phyloP scores from a whole-genome alignment of 495 filamentous ascomycete species.

The Collariella sp. region DNA sequence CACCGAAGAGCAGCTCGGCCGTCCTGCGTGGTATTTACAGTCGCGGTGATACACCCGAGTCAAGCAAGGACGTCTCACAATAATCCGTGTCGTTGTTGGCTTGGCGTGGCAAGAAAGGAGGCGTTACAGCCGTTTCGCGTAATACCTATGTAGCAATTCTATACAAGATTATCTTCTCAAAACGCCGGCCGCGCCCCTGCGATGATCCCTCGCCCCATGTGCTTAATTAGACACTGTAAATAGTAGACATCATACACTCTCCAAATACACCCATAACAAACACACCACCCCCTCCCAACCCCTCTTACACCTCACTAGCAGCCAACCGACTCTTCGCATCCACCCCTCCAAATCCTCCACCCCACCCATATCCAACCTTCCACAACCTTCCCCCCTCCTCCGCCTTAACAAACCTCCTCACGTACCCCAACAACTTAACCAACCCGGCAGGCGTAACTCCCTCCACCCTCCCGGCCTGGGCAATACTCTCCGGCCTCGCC shows the following conservation, averaged over 20 bases:
- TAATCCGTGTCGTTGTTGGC: background rate
- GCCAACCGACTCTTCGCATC: conserved; percentile 33
- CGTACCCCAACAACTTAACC: conserved; percentile 48
- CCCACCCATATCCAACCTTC: conserved; percentile 22
- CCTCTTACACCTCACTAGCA: conserved; percentile 9
- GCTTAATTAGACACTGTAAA: background rate
- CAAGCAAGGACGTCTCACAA: too few relatives aligned
- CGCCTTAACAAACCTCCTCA: conserved; percentile 23
- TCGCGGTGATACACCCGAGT: too few relatives aligned
- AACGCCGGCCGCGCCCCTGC: background rate
- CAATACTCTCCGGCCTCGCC: conserved; percentile 71
- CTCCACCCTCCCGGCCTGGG: conserved; percentile 82
- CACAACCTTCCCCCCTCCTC: conserved; percentile 3
- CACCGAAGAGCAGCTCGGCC: too few relatives aligned
- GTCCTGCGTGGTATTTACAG: too few relatives aligned
- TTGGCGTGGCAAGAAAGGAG: background rate
- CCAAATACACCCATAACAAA: background rate
- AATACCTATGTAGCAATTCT: background rate
- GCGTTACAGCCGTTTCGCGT: background rate
- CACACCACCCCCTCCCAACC: background rate
- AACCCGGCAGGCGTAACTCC: conserved; percentile 60
- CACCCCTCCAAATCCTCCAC: conserved; percentile 29
- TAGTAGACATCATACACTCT: background rate
- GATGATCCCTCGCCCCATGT: background rate
- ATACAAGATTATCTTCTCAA: background rate